Evolutionary conservation across 371 early-diverging fungal genomes (phyloP).

Genomic region (Lichtheimia ornata): DNA sequence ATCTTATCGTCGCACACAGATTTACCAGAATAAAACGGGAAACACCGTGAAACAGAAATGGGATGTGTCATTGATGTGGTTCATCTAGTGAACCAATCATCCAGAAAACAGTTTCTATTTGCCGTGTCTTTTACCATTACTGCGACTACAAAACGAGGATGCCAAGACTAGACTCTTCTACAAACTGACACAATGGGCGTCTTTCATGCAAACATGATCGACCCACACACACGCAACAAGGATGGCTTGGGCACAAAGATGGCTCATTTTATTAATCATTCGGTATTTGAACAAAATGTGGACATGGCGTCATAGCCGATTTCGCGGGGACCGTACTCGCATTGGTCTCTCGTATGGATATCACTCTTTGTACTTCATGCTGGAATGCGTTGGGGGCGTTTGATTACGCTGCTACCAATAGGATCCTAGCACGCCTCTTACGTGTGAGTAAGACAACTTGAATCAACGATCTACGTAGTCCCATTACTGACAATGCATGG

Average conservation of each 20-base stretch:
- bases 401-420: conserved; percentile 59
- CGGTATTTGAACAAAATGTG: background rate
- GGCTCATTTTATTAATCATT: background rate
- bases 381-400: conserved; percentile 60
- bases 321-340: no score
- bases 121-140: no score
- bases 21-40: background rate
- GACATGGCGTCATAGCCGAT: no score
- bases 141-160: no score
- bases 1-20: no score
- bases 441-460: conserved; percentile 27
- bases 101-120: no score
- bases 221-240: no score
- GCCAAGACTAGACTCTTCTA: no score
- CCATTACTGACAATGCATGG: background rate
- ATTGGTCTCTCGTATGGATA: conserved; percentile 13
- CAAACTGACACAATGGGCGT: no score
- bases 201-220: no score
- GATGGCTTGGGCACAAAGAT: no score
- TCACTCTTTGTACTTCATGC: conserved; percentile 26
- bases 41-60: conserved; percentile 4
- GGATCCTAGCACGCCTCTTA: conserved; percentile 37
- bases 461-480: background rate
- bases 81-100: no score
- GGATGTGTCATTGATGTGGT: background rate